phyloP scores from a whole-genome alignment of 805 yeast genomes.

The Crinitomyces ghanaensis region DNA sequence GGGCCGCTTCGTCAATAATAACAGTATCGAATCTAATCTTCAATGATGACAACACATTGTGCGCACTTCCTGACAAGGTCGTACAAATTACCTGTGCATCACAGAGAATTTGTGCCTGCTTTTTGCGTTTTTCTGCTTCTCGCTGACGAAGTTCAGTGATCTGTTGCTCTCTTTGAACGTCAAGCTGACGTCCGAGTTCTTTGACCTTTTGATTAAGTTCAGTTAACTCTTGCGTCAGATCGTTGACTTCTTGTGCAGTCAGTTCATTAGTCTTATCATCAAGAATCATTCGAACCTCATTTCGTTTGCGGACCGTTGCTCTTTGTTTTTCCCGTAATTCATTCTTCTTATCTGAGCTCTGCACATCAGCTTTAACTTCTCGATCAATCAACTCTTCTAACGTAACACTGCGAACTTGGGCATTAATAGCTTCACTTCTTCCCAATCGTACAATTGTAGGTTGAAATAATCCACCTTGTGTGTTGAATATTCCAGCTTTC shows the following conservation, averaged over 20 bases:
- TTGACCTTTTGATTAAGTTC: slow-evolving; percentile 51
- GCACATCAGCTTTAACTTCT: slow-evolving; percentile 31
- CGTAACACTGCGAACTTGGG: slow-evolving; percentile 69
- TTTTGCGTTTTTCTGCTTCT: slow-evolving; percentile 65
- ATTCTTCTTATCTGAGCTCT: slow-evolving; percentile 24
- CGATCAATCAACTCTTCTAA: slow-evolving; percentile 77
- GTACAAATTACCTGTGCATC: slow-evolving; percentile 82
- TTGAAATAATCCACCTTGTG: slow-evolving; percentile 33
- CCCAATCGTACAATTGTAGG: slow-evolving; percentile 83
- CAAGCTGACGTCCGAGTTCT: slow-evolving; percentile 60
- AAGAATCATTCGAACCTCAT: slow-evolving; percentile 36
- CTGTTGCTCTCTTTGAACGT: slow-evolving; percentile 64
- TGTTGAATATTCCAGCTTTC: slow-evolving; percentile 48
- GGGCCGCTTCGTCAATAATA: slow-evolving; percentile 94
- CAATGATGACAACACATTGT: slow-evolving; percentile 65
- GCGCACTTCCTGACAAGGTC: slow-evolving; percentile 90
- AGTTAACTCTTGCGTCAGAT: slow-evolving; percentile 35
- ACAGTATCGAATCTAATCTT: slow-evolving; percentile 80
- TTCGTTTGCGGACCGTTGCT: slow-evolving; percentile 46
- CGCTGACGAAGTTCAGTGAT: slow-evolving; percentile 59
- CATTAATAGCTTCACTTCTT: slow-evolving; percentile 74
- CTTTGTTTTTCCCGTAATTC: slow-evolving; percentile 41
- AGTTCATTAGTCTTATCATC: slow-evolving; percentile 15
- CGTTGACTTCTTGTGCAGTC: slow-evolving; percentile 20
- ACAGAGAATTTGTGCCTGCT: slow-evolving; percentile 59